These are phyloP conservation scores for Rhododendron griersonianum DNA, from an alignment of 148 eudicot genomes.

Conservation along the genomic window DNA sequence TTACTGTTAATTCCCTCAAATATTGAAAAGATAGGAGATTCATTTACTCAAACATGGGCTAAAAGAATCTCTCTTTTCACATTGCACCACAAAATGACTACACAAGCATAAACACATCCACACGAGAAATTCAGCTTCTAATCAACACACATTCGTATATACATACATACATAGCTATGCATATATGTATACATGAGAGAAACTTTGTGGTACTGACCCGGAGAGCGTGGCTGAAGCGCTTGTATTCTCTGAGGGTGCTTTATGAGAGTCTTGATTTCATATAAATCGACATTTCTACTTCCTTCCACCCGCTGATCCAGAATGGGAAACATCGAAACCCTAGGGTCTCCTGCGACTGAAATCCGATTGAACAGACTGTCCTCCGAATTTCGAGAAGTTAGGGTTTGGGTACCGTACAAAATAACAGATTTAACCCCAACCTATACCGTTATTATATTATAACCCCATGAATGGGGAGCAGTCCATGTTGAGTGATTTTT, in stretches of 20 bases:
- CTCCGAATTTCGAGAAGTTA: not conserved
- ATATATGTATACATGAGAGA: not conserved
- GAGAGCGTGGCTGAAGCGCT: slow-evolving; percentile 36
- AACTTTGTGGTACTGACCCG: slow-evolving; percentile 17
- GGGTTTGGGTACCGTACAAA: not conserved
- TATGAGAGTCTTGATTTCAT: slow-evolving; percentile 16
- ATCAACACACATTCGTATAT: too few species aligned
- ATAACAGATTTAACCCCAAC: not conserved
- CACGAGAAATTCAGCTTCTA: too few species aligned
- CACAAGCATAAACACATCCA: too few species aligned
- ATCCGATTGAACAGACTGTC: slow-evolving; percentile 26
- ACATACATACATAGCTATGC: too few species aligned
- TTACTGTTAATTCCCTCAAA: not conserved
- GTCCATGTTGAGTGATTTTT: not conserved
- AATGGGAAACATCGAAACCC: slow-evolving; percentile 21
- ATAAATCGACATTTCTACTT: slow-evolving; percentile 13
- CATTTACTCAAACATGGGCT: not conserved
- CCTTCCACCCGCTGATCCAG: slow-evolving; percentile 32
- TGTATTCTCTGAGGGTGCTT: slow-evolving; percentile 22
- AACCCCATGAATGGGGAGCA: not conserved
- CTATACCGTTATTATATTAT: not conserved
- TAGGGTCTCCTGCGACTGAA: slow-evolving; percentile 25
- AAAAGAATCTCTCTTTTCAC: not conserved
- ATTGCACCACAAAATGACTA: not conserved
- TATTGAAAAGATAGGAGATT: not conserved